Evolutionary conservation across 352 stramenopile genomes (phyloP), one percentile per base, ranked within the genome.

Genomic region (Globisporangium emineosum): DNA sequence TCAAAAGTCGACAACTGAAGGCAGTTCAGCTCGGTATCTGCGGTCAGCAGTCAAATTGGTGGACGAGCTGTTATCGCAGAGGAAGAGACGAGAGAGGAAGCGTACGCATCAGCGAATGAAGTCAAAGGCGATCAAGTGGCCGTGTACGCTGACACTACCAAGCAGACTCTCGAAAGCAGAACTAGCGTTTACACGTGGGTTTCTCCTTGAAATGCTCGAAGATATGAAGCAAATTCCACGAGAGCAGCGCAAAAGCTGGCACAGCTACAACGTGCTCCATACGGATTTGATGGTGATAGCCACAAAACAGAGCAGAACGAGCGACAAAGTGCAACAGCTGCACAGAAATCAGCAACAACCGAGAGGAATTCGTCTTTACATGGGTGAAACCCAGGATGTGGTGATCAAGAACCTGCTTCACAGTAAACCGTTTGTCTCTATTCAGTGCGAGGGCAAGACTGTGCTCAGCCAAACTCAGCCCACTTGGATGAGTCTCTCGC

Each of bases 401-500:
- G 25, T 19, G 19, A 70, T 85, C 32, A 25, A 56, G 0, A 71
- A 91, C 49, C 42, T 89, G 21, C 42, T 89, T 7, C 63, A 73
- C 30, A 89, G 79, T 51, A 73, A 80, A 15, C 78, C 82, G 0
- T 78, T 71, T 45, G 70, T 89, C 7, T 62, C 62, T 10, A 65
- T 91, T 37, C 71, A 76, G 29, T 76, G 76, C 40, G 78, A 89
- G 53, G 78, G 75, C 7, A 68, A 61, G 23, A 73, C 60, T 27
- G 68, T 56, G 3, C 19, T 56, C 21, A 85, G 63, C 12, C 65
- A 75, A 27, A 72, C 70, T 0, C 29, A 72, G 27, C 77, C 82
- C 9, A 80, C 64, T 1, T 91, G 82, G 80, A 85, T 70, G 40
- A 86, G 82, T 62, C 61, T 89, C 25, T 75, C 78, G 19, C 82